Evolutionary conservation across 148 eudicot species (phyloP), one percentile per base, ranked within the genome.

Genomic region (Fagopyrum esculentum): DNA sequence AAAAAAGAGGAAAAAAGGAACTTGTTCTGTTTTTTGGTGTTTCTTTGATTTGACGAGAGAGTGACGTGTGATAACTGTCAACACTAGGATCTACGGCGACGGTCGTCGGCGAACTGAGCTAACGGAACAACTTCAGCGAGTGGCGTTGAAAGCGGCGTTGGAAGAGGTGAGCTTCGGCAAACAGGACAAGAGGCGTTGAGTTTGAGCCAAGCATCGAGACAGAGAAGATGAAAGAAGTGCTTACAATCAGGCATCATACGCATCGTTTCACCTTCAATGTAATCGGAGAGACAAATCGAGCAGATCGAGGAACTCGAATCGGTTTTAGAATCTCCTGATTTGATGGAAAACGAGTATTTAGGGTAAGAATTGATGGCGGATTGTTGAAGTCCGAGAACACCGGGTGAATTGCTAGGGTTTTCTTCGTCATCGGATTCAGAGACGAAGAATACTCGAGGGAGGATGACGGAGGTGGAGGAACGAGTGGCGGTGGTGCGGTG

Each of bases 101-200:
- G 87, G 15, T 93, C 90, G 73, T 85, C 93, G 46, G 91, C 71
- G 79, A 85, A 91, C 64, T 82, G 95, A 49, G 98, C 89, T 3
- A 91, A 86, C 61, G 97, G 98, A 43, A 91, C 97, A 5, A 93
- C 91, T 86, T 91, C 97, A 7, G 89, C 84, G 66, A 93, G 75
- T 86, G 98, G 97, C 66, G 98, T 93, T 29, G 98, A 87, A 11
- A 91, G 66, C n/a, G 98, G 98, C 44, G 98, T 93, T 35, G 98
- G 98, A 2, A 91, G 85, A 72, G 98, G 97, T 44, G 98, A 93
- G 75, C 79, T 93, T 74, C 98, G 92, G 63, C 98, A 93, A n/a
- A 91, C 91, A 1, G 98, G 97, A 26, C 97, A 93, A 1, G 97
- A 89, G 1, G 93, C 95, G 73, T 87, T 91, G 48, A 91, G 80